A percentile compares a stretch with the other conserved stretches of the same genome.
Conservation (phyloP, 2,329 filamentous ascomycete species). For the Blastomyces gilchristii region DNA sequence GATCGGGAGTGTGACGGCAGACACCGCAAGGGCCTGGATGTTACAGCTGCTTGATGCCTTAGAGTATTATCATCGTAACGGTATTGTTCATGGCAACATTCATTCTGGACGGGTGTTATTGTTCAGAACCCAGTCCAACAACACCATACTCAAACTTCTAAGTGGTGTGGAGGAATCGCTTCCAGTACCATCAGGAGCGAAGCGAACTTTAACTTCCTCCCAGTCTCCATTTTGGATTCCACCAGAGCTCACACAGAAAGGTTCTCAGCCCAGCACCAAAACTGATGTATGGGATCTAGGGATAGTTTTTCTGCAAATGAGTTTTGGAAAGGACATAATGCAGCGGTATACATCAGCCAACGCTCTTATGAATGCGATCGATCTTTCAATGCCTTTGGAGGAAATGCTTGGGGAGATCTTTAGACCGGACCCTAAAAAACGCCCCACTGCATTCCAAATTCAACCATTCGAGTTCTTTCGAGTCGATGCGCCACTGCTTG, state of each 20-base stretch:
- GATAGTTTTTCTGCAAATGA: slow-evolving; percentile 84
- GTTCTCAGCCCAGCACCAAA: slow-evolving; percentile 51
- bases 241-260: slow-evolving; percentile 60
- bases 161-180: slow-evolving; percentile 41
- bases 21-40: slow-evolving; percentile 79
- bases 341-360: slow-evolving; percentile 70
- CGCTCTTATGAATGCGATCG: slow-evolving; percentile 58
- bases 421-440: slow-evolving; percentile 69
- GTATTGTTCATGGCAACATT: slow-evolving; percentile 72
- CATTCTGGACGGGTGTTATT: slow-evolving; percentile 72
- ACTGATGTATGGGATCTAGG: slow-evolving; percentile 95
- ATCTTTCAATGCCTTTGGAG: slow-evolving; percentile 62
- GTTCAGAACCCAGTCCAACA: slow-evolving; percentile 57
- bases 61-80: slow-evolving; percentile 75
- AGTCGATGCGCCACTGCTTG: slow-evolving; percentile 29
- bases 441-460: slow-evolving; percentile 69
- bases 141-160: slow-evolving; percentile 51
- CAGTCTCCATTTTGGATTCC: slow-evolving; percentile 76
- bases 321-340: slow-evolving; percentile 70
- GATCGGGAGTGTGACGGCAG: slow-evolving; percentile 60
- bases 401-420: slow-evolving; percentile 80
- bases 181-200: slow-evolving; percentile 38
- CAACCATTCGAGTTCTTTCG: slow-evolving; percentile 44
- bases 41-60: slow-evolving; percentile 81
- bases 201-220: slow-evolving; percentile 42